These are phyloP conservation scores for Neurospora africana DNA, from an alignment of 495 filamentous ascomycete genomes.

Conservation along the genomic window DNA sequence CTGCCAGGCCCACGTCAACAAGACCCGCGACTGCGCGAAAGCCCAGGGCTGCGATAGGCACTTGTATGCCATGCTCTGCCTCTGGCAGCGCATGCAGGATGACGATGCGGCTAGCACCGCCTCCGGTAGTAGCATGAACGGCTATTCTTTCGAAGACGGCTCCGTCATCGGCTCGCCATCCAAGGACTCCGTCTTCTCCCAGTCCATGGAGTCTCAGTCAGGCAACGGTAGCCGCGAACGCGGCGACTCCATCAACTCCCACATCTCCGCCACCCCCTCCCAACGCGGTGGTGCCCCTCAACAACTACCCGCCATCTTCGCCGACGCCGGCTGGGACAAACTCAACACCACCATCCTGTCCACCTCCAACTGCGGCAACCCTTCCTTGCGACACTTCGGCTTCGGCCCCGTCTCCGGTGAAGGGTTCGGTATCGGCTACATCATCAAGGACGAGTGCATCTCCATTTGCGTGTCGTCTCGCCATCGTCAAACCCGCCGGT, in stretches of 20 bases:
- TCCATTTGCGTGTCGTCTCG: constrained; percentile 87
- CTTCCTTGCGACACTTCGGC: constrained; percentile 89
- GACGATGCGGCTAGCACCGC: constrained; percentile 50
- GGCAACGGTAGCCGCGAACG: constrained; percentile 25
- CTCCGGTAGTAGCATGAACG: constrained; percentile 40
- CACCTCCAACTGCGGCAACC: constrained; percentile 98
- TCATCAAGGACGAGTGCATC: constrained; percentile 93
- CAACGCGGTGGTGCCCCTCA: constrained; percentile 10
- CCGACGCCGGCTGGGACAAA: constrained; percentile 84
- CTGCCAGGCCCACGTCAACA: constrained; percentile 67
- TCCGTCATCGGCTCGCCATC: constrained; percentile 42
- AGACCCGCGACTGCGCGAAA: constrained; percentile 81
- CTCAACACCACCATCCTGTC: constrained; percentile 90
- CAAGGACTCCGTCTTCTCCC: constrained; percentile 37
- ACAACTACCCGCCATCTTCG: constrained; percentile 69
- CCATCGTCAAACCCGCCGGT: constrained; percentile 83
- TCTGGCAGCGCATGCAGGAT: constrained; percentile 87
- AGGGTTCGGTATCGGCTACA: constrained; percentile 96
- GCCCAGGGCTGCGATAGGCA: constrained; percentile 89
- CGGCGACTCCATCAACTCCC: constrained; percentile 26
- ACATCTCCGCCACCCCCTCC: constrained; percentile 12
- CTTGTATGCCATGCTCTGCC: constrained; percentile 84
- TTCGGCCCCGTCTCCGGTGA: constrained; percentile 93
- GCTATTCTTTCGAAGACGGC: constrained; percentile 40
- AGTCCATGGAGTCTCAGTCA: constrained; percentile 3